Evolutionary conservation across 768 basidiomycete species (phyloP).

Genomic region (Suillus paluster): DNA sequence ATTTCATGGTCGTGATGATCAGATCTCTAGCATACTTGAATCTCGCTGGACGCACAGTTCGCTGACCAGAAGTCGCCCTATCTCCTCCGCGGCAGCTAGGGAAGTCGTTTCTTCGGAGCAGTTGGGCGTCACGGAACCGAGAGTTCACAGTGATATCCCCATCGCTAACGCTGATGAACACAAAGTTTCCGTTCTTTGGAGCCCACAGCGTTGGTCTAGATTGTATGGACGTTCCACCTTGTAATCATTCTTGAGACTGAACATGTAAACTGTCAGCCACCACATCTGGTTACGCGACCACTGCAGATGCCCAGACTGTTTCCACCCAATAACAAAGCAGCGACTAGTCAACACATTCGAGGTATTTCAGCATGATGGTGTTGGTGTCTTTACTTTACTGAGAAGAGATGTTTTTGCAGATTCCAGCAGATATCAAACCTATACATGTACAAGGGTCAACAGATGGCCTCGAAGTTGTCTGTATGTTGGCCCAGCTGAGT

Average conservation of each 20-base stretch:
- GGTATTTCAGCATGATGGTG: slow-evolving; percentile 42
- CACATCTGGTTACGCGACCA: slow-evolving; percentile 93
- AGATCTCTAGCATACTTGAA: neutral
- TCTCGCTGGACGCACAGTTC: neutral
- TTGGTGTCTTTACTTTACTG: slow-evolving; percentile 6
- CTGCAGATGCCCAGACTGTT: slow-evolving; percentile 86
- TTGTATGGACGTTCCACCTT: slow-evolving; percentile 57
- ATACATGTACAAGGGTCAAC: slow-evolving; percentile 54
- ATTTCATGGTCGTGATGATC: neutral
- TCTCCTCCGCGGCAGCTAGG: slow-evolving; percentile 2
- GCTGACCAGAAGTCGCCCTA: neutral
- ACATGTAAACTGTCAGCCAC: slow-evolving; percentile 55
- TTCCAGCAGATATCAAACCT: slow-evolving; percentile 76
- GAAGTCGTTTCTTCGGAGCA: slow-evolving; percentile 31
- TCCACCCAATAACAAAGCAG: slow-evolving; percentile 88
- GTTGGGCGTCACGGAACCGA: slow-evolving; percentile 25
- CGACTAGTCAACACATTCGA: slow-evolving; percentile 86
- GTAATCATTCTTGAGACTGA: neutral
- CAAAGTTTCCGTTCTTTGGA: slow-evolving; percentile 75
- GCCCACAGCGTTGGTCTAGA: slow-evolving; percentile 70
- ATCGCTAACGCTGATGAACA: slow-evolving; percentile 58
- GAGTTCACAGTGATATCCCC: slow-evolving; percentile 43
- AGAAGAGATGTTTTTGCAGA: slow-evolving; percentile 47
- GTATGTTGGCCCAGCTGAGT: slow-evolving; percentile 46
- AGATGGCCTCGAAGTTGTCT: slow-evolving; percentile 75